A percentile compares a stretch with the other conserved stretches of the same genome.
These are phyloP conservation scores for Phytophthora podocarpi DNA, from an alignment of 352 stramenopile genomes.

Conservation along the genomic window DNA sequence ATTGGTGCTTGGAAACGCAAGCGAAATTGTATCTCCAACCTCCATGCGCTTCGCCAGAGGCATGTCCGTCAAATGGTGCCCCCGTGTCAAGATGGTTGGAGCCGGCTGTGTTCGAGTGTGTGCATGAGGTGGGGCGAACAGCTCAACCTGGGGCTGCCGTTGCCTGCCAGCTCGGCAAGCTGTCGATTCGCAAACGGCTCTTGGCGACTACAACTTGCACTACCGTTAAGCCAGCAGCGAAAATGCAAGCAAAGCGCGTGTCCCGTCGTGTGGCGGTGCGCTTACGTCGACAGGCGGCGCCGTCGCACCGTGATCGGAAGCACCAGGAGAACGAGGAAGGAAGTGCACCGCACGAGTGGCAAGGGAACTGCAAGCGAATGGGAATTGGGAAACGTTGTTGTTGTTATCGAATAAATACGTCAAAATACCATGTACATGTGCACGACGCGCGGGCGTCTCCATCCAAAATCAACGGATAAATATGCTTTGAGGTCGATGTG, in stretches of 20 bases:
- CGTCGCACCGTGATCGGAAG: constrained; percentile 9
- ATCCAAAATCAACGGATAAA: constrained; percentile 47
- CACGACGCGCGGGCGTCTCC: constrained; percentile 10
- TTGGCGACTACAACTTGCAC: constrained; percentile 17
- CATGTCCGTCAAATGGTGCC: no score
- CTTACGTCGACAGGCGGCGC: constrained; percentile 20
- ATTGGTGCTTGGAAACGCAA: constrained; percentile 23
- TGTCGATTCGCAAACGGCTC: constrained; percentile 15
- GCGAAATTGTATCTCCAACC: constrained; percentile 9
- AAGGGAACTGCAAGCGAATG: not conserved
- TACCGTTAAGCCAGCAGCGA: constrained; percentile 12
- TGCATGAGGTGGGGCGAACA: not conserved
- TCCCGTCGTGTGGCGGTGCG: constrained; percentile 13
- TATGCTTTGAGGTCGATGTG: constrained; percentile 14
- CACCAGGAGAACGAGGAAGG: constrained; percentile 2
- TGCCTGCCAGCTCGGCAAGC: not conserved
- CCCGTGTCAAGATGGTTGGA: no score
- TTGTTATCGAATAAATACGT: constrained; percentile 36
- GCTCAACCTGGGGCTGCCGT: not conserved
- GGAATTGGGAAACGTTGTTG: not conserved
- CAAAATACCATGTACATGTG: constrained; percentile 31
- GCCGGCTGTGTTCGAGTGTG: not conserved
- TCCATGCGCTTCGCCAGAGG: constrained; percentile 4
- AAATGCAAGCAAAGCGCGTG: constrained; percentile 13
- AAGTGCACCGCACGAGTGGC: not conserved